Conservation (phyloP, 2,329 filamentous ascomycete species). For the Colletotrichum theobromicola region DNA sequence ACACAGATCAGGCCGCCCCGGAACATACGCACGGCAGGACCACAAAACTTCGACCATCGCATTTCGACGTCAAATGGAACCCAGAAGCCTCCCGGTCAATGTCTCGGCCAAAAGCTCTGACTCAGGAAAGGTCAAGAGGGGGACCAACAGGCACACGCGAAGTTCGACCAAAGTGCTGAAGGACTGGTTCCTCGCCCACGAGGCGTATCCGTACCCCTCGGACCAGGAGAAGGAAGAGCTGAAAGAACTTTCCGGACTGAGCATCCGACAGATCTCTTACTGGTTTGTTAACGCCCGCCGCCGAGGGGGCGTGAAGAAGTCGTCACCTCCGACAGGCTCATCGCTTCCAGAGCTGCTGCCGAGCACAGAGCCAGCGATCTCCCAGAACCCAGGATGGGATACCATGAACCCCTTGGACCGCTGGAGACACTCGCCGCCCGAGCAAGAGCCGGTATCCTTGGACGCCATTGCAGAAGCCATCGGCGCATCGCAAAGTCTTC, state of each 20-base stretch:
- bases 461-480: not conserved
- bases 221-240: not conserved
- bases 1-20: no score
- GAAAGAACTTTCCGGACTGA: not conserved
- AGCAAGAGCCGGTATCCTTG: not conserved
- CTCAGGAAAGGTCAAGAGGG: not conserved
- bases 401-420: not conserved
- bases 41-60: no score
- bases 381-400: not conserved
- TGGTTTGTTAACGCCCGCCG: not conserved
- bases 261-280: not conserved
- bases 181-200: not conserved
- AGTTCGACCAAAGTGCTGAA: not conserved
- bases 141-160: accelerated
- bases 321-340: accelerated
- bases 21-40: no score
- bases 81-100: not conserved
- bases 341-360: not conserved
- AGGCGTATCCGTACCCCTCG: not conserved
- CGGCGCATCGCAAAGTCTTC: not conserved
- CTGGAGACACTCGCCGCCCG: not conserved
- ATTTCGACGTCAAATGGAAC: not conserved
- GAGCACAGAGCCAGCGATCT: not conserved
- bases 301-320: not conserved
- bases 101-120: not conserved